Evolutionary conservation across 345 rosid species (phyloP).

Genomic region (Nephelium lappaceum): DNA sequence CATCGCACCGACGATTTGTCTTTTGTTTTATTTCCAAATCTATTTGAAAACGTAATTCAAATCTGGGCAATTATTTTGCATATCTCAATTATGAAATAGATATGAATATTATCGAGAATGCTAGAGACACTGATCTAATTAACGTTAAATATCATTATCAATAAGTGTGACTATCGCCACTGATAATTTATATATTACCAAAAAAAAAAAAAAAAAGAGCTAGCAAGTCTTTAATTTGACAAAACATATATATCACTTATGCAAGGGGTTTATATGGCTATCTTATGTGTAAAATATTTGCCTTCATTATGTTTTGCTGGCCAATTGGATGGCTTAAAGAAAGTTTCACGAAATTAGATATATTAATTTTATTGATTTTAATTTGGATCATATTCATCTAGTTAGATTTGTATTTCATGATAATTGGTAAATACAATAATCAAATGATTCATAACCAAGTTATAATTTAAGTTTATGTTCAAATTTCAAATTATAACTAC

Average conservation of each 20-base stretch:
- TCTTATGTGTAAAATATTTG: too few species aligned
- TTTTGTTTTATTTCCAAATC: neutral
- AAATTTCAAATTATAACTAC: too few species aligned
- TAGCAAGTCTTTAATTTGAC: neutral
- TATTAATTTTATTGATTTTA: neutral
- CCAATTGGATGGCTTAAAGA: neutral
- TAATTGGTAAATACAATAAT: too few species aligned
- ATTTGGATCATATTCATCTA: too few species aligned
- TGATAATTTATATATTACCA: too few species aligned
- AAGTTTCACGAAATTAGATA: neutral
- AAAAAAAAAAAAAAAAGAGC: neutral
- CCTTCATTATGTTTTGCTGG: neutral
- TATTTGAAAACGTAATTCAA: neutral
- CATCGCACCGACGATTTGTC: slow-evolving; percentile 20
- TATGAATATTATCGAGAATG: too few species aligned
- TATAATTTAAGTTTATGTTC: too few species aligned
- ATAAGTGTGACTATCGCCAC: too few species aligned
- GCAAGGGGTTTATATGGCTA: neutral
- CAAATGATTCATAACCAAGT: neutral
- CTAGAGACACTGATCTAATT: neutral
- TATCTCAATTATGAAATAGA: too few species aligned
- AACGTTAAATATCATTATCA: too few species aligned
- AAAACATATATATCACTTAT: too few species aligned
- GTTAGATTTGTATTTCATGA: too few species aligned
- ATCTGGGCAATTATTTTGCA: neutral